Percentiles rank a stretch among this genome's conserved stretches.
Evolutionary conservation across 1,284 basidiomycete species (phyloP).

Genomic region (Leccinum pachyderme): DNA sequence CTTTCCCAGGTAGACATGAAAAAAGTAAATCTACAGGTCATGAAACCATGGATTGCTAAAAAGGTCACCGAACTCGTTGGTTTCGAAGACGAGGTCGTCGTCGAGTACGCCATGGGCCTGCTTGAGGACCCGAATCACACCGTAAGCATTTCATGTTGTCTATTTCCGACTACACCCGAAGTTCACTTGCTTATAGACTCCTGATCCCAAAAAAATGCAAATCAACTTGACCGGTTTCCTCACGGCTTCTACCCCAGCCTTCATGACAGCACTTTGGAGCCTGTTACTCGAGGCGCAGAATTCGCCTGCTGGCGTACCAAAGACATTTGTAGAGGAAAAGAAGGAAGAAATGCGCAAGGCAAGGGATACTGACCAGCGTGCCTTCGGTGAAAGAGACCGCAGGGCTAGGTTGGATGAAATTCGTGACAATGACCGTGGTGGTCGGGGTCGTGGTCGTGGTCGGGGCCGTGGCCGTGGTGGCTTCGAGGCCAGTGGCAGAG

Average conservation of each 20-base stretch:
- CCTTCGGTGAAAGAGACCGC: slow-evolving; percentile 70
- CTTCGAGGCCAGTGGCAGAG: slow-evolving; percentile 40
- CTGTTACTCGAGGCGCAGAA: slow-evolving; percentile 88
- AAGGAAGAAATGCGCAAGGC: slow-evolving; percentile 87
- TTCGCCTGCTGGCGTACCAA: slow-evolving; percentile 87
- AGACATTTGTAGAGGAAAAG: slow-evolving; percentile 93
- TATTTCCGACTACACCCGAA: background rate
- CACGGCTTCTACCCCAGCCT: slow-evolving; percentile 72
- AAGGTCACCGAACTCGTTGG: slow-evolving; percentile 88
- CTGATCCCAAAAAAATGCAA: slow-evolving; percentile 95
- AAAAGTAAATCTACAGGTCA: slow-evolving; percentile 88
- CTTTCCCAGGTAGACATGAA: slow-evolving; percentile 77
- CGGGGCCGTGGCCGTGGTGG: slow-evolving; percentile 45
- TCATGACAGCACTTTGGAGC: slow-evolving; percentile 89
- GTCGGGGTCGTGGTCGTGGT: slow-evolving; percentile 47
- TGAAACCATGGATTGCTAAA: slow-evolving; percentile 92
- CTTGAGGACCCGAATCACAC: slow-evolving; percentile 83
- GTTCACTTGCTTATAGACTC: slow-evolving; percentile 49
- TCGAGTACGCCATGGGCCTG: slow-evolving; percentile 93
- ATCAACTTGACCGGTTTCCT: slow-evolving; percentile 93
- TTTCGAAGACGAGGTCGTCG: slow-evolving; percentile 95
- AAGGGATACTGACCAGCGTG: slow-evolving; percentile 67
- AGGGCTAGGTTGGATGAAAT: slow-evolving; percentile 68
- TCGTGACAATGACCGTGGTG: slow-evolving; percentile 52
- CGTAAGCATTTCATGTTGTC: slow-evolving; percentile 44